phyloP scores from a whole-genome alignment of 805 yeast species.

The Sugiyamaella smithiae region DNA sequence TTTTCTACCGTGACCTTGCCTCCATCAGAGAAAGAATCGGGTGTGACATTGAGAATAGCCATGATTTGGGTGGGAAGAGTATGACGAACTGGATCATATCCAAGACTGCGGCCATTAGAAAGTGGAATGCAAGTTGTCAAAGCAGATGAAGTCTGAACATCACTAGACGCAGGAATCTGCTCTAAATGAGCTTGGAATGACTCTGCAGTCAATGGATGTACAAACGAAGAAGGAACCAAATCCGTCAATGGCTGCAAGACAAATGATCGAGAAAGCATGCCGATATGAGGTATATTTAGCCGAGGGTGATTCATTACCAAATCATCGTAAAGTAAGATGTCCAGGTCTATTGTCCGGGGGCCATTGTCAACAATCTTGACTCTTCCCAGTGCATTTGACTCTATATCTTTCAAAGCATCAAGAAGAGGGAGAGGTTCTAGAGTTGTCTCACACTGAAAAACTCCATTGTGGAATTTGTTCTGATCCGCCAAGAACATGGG shows the following conservation, averaged over 20 bases:
- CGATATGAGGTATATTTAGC: conserved; percentile 78
- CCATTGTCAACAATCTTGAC: conserved; percentile 84
- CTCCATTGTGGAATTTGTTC: conserved; percentile 81
- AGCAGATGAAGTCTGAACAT: conserved; percentile 26
- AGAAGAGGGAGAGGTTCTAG: conserved; percentile 66
- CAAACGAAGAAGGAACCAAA: conserved; percentile 57
- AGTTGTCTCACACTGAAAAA: conserved; percentile 58
- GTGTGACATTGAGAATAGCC: conserved; percentile 89
- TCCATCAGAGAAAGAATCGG: conserved; percentile 95
- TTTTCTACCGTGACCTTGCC: conserved; percentile 45
- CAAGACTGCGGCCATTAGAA: conserved; percentile 29
- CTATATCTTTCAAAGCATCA: conserved; percentile 64
- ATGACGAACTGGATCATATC: conserved; percentile 46
- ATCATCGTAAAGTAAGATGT: conserved; percentile 70
- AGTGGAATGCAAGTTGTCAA: conserved; percentile 24
- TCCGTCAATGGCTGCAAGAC: conserved; percentile 89
- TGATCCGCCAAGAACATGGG: conserved; percentile 92
- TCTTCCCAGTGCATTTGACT: conserved; percentile 65
- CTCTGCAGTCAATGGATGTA: conserved; percentile 87
- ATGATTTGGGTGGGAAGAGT: conserved; percentile 61
- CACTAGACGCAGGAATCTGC: conserved; percentile 45
- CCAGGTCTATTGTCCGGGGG: conserved; percentile 88
- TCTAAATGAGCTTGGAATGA: conserved; percentile 66
- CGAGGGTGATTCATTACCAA: conserved; percentile 52
- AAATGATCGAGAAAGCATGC: conserved; percentile 86